Conservation (phyloP, 2,329 filamentous ascomycete genomes). For the Botrytis medusae region DNA sequence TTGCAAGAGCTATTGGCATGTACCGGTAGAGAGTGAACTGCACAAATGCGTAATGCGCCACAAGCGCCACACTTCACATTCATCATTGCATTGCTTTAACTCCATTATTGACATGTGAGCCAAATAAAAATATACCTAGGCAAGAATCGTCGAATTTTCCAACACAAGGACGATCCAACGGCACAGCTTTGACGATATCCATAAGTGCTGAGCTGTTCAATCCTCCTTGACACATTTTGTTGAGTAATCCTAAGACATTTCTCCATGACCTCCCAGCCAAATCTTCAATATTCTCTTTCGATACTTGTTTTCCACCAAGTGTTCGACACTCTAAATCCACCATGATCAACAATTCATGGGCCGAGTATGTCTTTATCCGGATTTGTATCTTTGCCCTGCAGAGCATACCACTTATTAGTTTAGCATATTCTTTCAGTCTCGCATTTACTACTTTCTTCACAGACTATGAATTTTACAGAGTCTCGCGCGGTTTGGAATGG, state of each 20-base stretch:
- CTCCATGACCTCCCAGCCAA: slow-evolving; percentile 2
- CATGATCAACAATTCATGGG: slow-evolving; percentile 41
- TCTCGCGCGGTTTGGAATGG: slow-evolving; percentile 40
- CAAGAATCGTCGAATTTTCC: neutral
- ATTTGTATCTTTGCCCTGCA: slow-evolving; percentile 49
- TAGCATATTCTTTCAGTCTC: slow-evolving; percentile 46
- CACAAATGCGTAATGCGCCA: neutral
- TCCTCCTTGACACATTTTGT: slow-evolving; percentile 1
- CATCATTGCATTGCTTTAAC: neutral
- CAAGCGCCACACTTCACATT: neutral
- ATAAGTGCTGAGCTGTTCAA: neutral
- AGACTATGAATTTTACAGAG: slow-evolving; percentile 35
- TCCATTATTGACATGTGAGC: slow-evolving; percentile 5
- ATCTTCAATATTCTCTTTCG: neutral
- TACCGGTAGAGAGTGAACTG: neutral
- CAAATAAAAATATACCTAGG: neutral
- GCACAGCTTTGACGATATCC: neutral
- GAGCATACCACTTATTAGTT: slow-evolving; percentile 50
- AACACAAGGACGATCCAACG: neutral
- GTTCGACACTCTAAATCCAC: slow-evolving; percentile 19
- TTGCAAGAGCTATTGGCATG: neutral
- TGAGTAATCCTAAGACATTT: neutral
- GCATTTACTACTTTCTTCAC: slow-evolving; percentile 37
- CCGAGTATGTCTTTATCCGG: slow-evolving; percentile 45
- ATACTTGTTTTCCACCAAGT: neutral